Base-by-base conservation (phyloP, 345 rosid genomes). In the Anacardium occidentale region DNA sequence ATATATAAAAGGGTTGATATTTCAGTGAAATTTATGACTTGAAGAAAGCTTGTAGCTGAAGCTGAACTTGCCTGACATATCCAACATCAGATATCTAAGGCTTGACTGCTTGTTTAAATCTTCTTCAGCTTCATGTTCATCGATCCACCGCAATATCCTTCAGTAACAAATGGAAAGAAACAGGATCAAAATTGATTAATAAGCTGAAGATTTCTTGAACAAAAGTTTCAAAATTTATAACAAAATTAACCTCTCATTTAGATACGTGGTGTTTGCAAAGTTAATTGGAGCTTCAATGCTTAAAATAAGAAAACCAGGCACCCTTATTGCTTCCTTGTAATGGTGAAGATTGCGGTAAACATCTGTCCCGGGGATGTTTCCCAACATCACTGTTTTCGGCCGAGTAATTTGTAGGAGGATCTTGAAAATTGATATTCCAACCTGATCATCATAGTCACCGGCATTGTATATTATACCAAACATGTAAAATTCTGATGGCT, bases 201-300 rank as follows among this genome's bases (percentile, higher is more conserved):
- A 45, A 51, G 18, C 40, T 22, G 34, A 29, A 4, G 32, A 5
- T 34, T 34, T 4, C 5, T 21, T 55, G 15, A 45, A 17, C 8
- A 37, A 37, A 0, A 7, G 66, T 40, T 25, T 70, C 52, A 47
- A 15, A 64, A 73, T 69, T 34, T 45, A 63, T 7, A 5, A 48
- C 44, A 71, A 10, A 70, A 29, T 29, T 29, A 29, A 89, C 98
- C 98, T 89, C 74, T 94, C 98, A 20, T 89, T 86, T 79, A 94
- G 94, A 80, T 94, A 94, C 3, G 84, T 85, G 22, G 94, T 77
- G 70, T 94, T 94, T 50, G 98, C 94, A 74, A 94, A 94, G 75
- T 92, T 94, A 79, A 94, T 84, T 1, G 97, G 89, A 54, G 98
- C 79, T 84, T 92, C 95, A 20, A 92, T 78, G 84, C 97, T 83